Base-by-base conservation (phyloP, 2,329 filamentous ascomycete species). In the Ceratocystis eucalypticola region DNA sequence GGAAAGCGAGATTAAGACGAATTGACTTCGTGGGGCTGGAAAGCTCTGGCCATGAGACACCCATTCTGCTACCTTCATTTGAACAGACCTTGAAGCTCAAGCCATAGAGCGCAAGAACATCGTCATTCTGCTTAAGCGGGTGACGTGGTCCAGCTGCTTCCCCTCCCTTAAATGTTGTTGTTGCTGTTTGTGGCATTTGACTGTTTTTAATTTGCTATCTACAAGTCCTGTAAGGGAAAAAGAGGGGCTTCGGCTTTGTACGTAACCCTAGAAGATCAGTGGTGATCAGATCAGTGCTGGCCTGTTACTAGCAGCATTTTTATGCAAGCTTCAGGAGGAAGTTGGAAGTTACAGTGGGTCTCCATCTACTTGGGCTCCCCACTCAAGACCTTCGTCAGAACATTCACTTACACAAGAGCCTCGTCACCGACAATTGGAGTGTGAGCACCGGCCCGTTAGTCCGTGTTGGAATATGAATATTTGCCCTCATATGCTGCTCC, bases 311-410 rank as follows among this genome's bases (percentile, higher is more conserved):
- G 53, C 20, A 22, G 25, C 20, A 3, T 57, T n/a, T 50, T 63
- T 46, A 50, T 63, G 61, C 61, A 63, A 28, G 61, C 61, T 25
- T 63, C 22, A 63, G 61, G 44, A 48, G 61, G 61, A 33, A 20
- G n/a, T 12, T 44, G 3, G 30, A 20, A 20, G 28, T 59, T 37
- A n/a, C 33, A 37, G 55, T 59, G 55, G 53, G 55, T n/a, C 55
- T 8, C 22, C 37, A 15, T 41, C 10, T 41, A 15, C 37, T 10
- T 41, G 37, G 1, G n/a, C n/a, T 53, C 22, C 48, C 7, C 22
- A 25, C 46, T 10, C 46, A n/a, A 20, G 5, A 7, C 46, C 17
- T 48, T 22, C 46, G 17, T 22, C 17, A 48, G 3, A 10, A 8
- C 20, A 10, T 53, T 2, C 22, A 53, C 48, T 22, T 53, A 53